Conservation (phyloP, 345 rosid genomes). For the Ceriops tagal region DNA sequence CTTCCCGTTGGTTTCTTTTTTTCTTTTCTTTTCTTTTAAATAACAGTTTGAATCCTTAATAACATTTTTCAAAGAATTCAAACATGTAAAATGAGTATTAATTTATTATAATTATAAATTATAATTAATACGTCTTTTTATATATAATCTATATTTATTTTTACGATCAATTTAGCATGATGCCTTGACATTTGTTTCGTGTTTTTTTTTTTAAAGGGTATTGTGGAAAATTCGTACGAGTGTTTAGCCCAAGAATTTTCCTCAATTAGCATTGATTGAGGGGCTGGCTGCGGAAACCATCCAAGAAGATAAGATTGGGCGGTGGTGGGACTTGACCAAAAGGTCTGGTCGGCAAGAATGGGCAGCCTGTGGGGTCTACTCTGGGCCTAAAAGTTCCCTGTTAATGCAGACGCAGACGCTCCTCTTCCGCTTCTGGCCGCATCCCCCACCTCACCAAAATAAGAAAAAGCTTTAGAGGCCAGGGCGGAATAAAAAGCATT, state of each 20-base stretch:
- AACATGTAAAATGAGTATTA: too few relatives aligned
- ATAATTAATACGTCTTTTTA: too few relatives aligned
- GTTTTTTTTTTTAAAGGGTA: neutral
- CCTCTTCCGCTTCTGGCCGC: conserved; percentile 13
- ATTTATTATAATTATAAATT: too few relatives aligned
- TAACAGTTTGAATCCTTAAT: too few relatives aligned
- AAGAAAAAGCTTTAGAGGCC: neutral
- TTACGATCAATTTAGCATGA: too few relatives aligned
- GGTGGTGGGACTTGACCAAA: conserved; percentile 25
- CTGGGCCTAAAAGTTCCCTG: neutral
- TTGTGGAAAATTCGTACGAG: neutral
- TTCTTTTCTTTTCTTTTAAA: too few relatives aligned
- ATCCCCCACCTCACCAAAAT: neutral
- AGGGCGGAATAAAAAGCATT: too few relatives aligned
- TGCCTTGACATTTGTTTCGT: too few relatives aligned
- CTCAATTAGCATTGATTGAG: neutral
- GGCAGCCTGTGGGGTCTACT: conserved; percentile 26
- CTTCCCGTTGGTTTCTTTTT: too few relatives aligned
- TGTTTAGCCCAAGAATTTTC: neutral
- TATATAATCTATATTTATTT: too few relatives aligned
- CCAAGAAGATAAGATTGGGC: conserved; percentile 6
- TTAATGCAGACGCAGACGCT: conserved; percentile 28
- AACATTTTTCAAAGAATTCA: too few relatives aligned
- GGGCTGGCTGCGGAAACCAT: neutral
- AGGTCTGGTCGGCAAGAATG: conserved; percentile 33